phyloP scores from a whole-genome alignment of 257 asterid genomes.

The Solanum stenotomum region DNA sequence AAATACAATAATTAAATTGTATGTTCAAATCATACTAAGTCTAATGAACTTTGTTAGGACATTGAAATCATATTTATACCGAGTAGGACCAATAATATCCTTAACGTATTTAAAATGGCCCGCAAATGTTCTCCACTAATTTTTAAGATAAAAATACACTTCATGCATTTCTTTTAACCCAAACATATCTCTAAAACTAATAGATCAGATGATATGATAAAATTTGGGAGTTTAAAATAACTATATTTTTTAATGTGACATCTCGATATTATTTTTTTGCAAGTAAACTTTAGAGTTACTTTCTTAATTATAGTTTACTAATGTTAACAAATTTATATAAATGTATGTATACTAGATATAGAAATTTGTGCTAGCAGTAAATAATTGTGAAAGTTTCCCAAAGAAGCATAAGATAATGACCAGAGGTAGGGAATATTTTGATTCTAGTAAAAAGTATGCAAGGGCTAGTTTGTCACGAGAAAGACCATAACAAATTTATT shows the following conservation, averaged over 20 bases:
- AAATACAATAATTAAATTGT: neutral
- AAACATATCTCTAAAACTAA: neutral
- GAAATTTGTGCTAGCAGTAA: neutral
- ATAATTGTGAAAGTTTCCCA: constrained; percentile 64
- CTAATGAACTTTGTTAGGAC: neutral
- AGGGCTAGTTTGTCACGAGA: constrained; percentile 20
- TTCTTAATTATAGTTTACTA: neutral
- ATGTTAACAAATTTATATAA: neutral
- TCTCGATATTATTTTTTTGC: neutral
- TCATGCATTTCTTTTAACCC: neutral
- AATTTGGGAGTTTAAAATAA: neutral
- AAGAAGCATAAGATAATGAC: constrained; percentile 48
- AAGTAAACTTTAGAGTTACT: neutral
- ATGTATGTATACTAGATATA: neutral
- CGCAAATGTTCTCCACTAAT: neutral
- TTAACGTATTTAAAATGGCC: neutral
- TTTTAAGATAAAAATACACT: neutral
- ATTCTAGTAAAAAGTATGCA: constrained; percentile 19
- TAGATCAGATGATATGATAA: neutral
- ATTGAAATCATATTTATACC: neutral
- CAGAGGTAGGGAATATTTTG: constrained; percentile 62
- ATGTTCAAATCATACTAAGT: neutral
- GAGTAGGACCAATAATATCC: neutral
- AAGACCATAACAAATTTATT: constrained; percentile 34
- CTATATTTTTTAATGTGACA: neutral